Conservation (phyloP, 2,329 filamentous ascomycete species). For the Scedosporium aurantiacum region DNA sequence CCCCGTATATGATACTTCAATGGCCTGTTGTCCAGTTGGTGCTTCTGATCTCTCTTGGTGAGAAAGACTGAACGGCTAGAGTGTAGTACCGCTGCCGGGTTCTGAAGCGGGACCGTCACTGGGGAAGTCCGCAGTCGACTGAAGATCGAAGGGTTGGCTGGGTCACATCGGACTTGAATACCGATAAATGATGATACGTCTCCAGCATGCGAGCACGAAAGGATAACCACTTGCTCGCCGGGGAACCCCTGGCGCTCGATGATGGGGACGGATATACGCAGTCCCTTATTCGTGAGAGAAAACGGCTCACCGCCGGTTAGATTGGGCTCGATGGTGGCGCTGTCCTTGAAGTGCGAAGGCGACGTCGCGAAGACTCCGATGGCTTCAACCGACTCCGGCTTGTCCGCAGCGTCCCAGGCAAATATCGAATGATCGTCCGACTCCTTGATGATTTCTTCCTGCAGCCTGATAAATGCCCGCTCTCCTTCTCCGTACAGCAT, state of each 20-base stretch:
- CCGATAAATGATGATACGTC: not conserved
- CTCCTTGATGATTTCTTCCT: conserved; percentile 15
- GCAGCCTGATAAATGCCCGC: conserved; percentile 11
- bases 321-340: not conserved
- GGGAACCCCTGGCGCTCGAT: not conserved
- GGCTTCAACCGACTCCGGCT: not conserved
- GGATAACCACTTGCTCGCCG: not conserved
- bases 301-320: not conserved
- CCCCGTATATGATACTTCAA: not conserved
- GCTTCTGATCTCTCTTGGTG: not conserved
- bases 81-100: not conserved
- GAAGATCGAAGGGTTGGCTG: not conserved
- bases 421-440: conserved; percentile 14
- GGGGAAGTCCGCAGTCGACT: not conserved
- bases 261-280: conserved; percentile 1
- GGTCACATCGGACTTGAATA: not conserved
- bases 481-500: conserved; percentile 14
- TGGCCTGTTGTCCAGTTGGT: not conserved
- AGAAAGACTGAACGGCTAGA: not conserved
- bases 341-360: not conserved
- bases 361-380: not conserved
- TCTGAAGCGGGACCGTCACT: not conserved
- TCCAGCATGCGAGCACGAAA: not conserved
- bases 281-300: conserved; percentile 3
- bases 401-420: conserved; percentile 26